Base-by-base conservation (phyloP, 768 basidiomycete species). In the Boletus insuetus region DNA sequence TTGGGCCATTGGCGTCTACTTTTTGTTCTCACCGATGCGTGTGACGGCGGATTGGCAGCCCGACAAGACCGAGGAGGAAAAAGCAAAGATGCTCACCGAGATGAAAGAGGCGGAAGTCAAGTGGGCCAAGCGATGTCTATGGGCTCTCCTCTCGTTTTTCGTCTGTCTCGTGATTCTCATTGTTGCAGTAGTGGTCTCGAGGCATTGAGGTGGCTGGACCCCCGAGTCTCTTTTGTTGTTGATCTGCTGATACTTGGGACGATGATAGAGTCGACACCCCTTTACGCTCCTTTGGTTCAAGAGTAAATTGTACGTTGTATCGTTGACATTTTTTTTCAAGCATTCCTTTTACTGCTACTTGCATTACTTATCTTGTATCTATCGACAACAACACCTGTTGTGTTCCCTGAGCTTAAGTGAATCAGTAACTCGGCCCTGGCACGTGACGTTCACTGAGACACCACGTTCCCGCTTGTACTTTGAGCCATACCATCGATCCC, bases 1-100 rank as follows among this genome's bases (percentile, higher is more conserved):
- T 66, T 85, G 84, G 84, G 73, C 79, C 43, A 71, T 84, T 51
- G 83, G 84, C 20, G 74, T 78, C 26, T 73, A 81, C 63, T 81
- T 86, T 60, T 75, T 85, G 19, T 66, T 79, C 45, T 78, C 77
- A 8, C 82, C 84, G 11, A 68, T 85, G 46, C 79, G 75, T 39
- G 63, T 68, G 48, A 74, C 78, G 37, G 75, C 77, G 14, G 73
- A 77, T 14, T 85, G 84, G 84, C 73, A 83, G 64, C 73, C 78
- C 0, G 82, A 80, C 53, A 84, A 79, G 68, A 82, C 82, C 6
- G 75, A 74, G 49, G 78, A 74, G 9, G 83, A 84, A 59, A 77
- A 73, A 31, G 70, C 74, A 45, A 67, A 71, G 47, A 73, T 84
- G 32, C 72, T 84, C 46, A 68, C 69, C 6, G 69, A 75, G 48